Base-by-base conservation (phyloP, 2,329 filamentous ascomycete species). In the Rutstroemia sp. region DNA sequence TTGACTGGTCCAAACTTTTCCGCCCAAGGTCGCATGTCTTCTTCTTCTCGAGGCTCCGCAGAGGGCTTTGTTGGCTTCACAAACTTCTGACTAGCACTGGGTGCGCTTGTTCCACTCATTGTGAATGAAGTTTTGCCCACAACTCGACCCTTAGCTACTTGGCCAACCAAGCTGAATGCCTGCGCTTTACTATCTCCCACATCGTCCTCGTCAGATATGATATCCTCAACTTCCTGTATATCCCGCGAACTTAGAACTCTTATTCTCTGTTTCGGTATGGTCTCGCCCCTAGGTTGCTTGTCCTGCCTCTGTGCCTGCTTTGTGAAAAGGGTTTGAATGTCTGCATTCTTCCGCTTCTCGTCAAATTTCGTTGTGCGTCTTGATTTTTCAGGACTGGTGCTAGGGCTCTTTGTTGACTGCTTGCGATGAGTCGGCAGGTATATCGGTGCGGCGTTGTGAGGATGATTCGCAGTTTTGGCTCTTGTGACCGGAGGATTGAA, bases 11-110 rank as follows among this genome's bases (percentile, higher is more conserved):
- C 85, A 70, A 90, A 97, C 63, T 85, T 83, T 64, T 96, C 92
- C 16, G 88, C 88, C 92, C 92, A 97, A 3, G 92, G 91, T 52
- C 87, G 80, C 49, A 77, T 72, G 62, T 90, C 86, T 38, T 81
- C 73, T 6, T 62, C 60, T 7, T 63, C 61, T 10, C 66, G 51
- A 16, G 64, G 65, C 12, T 63, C 40, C 12, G 16, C 6, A 5
- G 53, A 25, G 21, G 42, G 66, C 19, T 66, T 61, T 2, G 67
- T 66, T 75, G 79, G 58, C 71, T 75, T 23, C 52, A 81, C 66
- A 58, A 83, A 84, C 57, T 72, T 76, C 62, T 80, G 79, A 61
- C 78, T 80, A 25, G 73, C 70, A 27, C 60, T 65, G 60, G 64
- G 60, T 10, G 57, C 48, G 25, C 64, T 61, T 49, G 58, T 58